Evolutionary conservation across 257 asterid species (phyloP).

Genomic region (Scutellaria baicalensis): DNA sequence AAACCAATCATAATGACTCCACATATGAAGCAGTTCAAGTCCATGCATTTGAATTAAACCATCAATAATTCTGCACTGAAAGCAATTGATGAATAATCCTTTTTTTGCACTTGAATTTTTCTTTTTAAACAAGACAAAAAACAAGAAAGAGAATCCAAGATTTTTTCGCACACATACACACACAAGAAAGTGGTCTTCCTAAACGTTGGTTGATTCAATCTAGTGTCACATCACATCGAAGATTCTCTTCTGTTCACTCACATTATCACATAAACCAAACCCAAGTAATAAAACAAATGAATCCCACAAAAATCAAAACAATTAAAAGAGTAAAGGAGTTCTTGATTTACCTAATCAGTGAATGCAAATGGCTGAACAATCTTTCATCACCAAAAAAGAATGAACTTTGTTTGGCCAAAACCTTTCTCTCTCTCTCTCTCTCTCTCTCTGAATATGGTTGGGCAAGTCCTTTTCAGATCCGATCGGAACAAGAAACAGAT

Average conservation of each 20-base stretch:
- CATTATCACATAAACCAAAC: constrained; percentile 1
- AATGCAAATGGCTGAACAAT: constrained; percentile 22
- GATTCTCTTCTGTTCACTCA: neutral
- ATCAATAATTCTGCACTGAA: neutral
- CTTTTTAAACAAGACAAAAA: neutral
- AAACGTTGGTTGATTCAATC: constrained; percentile 17
- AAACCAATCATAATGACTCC: neutral
- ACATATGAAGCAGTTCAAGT: neutral
- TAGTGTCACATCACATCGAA: neutral
- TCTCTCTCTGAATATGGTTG: neutral
- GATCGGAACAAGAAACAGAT: constrained; percentile 38
- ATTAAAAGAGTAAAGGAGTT: neutral
- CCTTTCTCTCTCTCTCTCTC: neutral
- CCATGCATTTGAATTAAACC: neutral
- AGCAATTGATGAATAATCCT: neutral
- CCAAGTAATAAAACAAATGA: neutral
- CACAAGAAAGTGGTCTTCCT: neutral
- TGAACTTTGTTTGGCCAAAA: constrained; percentile 6
- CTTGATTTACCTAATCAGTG: constrained; percentile 25
- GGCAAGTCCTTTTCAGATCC: constrained; percentile 38
- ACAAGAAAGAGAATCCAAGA: constrained; percentile 8
- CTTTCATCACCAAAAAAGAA: constrained; percentile 23
- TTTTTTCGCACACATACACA: neutral
- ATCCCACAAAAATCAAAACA: neutral
- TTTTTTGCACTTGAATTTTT: no score